Conservation (phyloP, 2,329 filamentous ascomycete species). For the Erysiphe pulchra region DNA sequence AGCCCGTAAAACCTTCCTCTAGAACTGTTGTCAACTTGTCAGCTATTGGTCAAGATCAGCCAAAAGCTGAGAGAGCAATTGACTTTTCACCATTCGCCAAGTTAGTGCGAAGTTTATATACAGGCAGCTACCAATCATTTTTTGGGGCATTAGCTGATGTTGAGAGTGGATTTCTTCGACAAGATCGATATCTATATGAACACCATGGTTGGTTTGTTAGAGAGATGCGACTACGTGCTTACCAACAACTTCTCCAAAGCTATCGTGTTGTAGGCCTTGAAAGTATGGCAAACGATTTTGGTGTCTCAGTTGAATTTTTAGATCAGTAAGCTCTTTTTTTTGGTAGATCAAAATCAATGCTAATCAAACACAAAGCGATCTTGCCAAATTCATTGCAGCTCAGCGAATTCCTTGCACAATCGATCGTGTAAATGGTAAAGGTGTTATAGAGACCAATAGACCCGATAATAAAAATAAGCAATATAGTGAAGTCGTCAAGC, state of each 20-base stretch:
- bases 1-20: slow-evolving; percentile 28
- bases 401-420: slow-evolving; percentile 92
- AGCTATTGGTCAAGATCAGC: slow-evolving; percentile 47
- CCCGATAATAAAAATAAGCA: slow-evolving; percentile 99
- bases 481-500: slow-evolving; percentile 92
- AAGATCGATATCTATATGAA: slow-evolving; percentile 86
- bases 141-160: slow-evolving; percentile 74
- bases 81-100: slow-evolving; percentile 77
- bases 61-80: slow-evolving; percentile 55
- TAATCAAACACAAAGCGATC: slow-evolving; percentile 31
- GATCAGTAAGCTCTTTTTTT: slow-evolving; percentile 41
- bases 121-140: slow-evolving; percentile 80
- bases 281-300: slow-evolving; percentile 94
- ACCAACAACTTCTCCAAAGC: slow-evolving; percentile 90
- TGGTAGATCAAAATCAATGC: not conserved
- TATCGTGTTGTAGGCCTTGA: slow-evolving; percentile 92
- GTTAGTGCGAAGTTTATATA: slow-evolving; percentile 78
- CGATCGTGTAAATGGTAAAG: slow-evolving; percentile 85
- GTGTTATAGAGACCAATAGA: slow-evolving; percentile 92
- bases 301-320: slow-evolving; percentile 85
- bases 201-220: slow-evolving; percentile 94
- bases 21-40: slow-evolving; percentile 70
- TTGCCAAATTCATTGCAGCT: slow-evolving; percentile 89
- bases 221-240: slow-evolving; percentile 89
- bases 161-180: slow-evolving; percentile 79